Percentiles rank a stretch among this genome's conserved stretches.
Conservation (phyloP, 306 rosid genomes). For the Rosa rugosa region DNA sequence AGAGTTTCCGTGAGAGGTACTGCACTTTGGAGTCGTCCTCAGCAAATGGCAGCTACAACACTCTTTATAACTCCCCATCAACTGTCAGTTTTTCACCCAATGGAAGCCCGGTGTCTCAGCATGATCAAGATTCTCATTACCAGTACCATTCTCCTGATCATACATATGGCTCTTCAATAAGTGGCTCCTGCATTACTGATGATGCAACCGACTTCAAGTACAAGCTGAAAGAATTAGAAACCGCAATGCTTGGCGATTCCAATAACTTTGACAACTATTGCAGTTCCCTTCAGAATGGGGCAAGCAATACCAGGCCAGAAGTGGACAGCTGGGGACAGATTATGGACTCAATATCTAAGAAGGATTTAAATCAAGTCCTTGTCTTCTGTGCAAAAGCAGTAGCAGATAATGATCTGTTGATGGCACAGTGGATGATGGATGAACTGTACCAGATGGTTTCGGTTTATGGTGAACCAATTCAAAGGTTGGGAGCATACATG, state of each 20-base stretch:
- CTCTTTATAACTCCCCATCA: constrained; percentile 54
- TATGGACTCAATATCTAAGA: constrained; percentile 60
- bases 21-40: constrained; percentile 91
- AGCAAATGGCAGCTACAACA: constrained; percentile 35
- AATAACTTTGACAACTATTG: constrained; percentile 54
- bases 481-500: constrained; percentile 95
- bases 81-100: constrained; percentile 66
- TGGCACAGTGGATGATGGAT: constrained; percentile 76
- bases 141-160: constrained; percentile 59
- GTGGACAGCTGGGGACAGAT: constrained; percentile 73
- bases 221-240: constrained; percentile 82
- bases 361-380: constrained; percentile 68
- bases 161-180: constrained; percentile 61
- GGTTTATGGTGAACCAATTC: constrained; percentile 90
- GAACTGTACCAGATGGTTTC: constrained; percentile 82
- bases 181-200: constrained; percentile 79
- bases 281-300: constrained; percentile 41
- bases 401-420: constrained; percentile 59
- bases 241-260: constrained; percentile 87
- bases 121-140: constrained; percentile 67
- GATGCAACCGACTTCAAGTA: constrained; percentile 61
- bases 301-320: constrained; percentile 42
- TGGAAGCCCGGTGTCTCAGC: constrained; percentile 71
- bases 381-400: constrained; percentile 75
- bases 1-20: constrained; percentile 43